Evolutionary conservation across 2,329 filamentous ascomycete genomes (phyloP), one percentile per base, ranked within the genome.

Genomic region (Lasiodiplodia hormozganensis): DNA sequence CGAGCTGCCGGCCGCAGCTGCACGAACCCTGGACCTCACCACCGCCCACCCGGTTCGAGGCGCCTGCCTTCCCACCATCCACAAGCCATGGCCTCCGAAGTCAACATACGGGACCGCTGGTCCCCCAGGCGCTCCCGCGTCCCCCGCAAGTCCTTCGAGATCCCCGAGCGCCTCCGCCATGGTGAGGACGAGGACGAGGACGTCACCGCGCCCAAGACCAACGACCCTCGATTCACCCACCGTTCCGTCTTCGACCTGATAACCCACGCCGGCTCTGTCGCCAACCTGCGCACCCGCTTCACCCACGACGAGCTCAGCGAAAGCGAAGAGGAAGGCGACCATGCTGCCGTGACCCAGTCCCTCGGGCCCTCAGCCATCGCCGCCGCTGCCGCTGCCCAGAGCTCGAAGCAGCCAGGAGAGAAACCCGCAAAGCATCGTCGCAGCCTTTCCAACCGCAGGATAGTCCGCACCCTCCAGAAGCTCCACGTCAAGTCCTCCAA

Each of bases 241-340:
- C 94, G 97, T 84, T 96, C 93, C 72, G 90, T 98, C 67, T 97
- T 97, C 78, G 94, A 93, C 66, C 88, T 98, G 81, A 94, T 98
- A 72, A 92, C 94, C 7, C 93, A 93, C 18, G 93, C 93, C 47
- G 93, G 94, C 7, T 94, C 93, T 36, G 89, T 89, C 69, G 90
- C 92, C 64, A 91, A 96, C 80, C 94, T 96, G 76, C 90, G 92
- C 78, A 87, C 92, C 69, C 88, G 67, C 28, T 57, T 92, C 47
- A 95, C 96, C 78, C 91, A 94, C 75, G 91, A 91, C 72, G 94
- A 82, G 68, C 79, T 91, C 51, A 96, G 92, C 73, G 93, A 95
- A 73, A 94, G 94, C 71, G 91, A 92, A 58, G 85, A 80, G 10
- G 78, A 76, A 38, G 74, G 72, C 47, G 68, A 56, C 36, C 51